Base-by-base conservation (phyloP, 73 alveolate species). In the Paramecium pentaurelia region DNA sequence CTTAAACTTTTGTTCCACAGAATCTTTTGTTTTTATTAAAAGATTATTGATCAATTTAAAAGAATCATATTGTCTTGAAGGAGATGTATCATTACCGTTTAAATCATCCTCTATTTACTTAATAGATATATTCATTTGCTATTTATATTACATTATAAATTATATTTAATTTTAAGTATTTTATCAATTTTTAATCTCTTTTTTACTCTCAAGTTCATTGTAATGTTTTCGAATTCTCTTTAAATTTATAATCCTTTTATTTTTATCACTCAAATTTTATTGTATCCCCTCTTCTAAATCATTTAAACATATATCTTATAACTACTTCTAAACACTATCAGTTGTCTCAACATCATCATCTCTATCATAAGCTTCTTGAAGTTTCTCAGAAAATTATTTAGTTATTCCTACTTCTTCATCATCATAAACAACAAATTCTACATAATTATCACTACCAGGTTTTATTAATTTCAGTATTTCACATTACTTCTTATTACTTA, bases 41-140 rank as follows among this genome's bases (percentile, higher is more conserved):
- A 64, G 84, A 64, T 64, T 64, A 64, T 64, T 64, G 3, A 64
- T 64, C 84, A 64, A 64, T 64, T 64, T 64, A 16, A 64, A 64
- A 32, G 47, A 64, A 64, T 64, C 49, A 64, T 25, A 64, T 28
- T 64, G 9, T 25, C 47, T 64, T 32, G 84, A 64, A 8, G 84
- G 84, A 32, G 84, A 64, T 10, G 51, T 64, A 14, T 64, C 84
- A 28, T 64, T 34, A 12, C 42, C 20, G 27, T 64, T 64, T 34
- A 64, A 34, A 28, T 64, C 49, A 8, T 64, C 84, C 27, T 64
- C 84, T 34, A 64, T 64, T 64, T 34, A 32, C 30, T 34, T 34
- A 25, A 28, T 64, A 64, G 84, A 64, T 64, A 64, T 64, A 34
- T 64, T 64, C 20, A 64, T 9, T 64, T 25, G 51, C 14, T 64